A percentile compares a stretch with the other conserved stretches of the same genome.
Evolutionary conservation across 1,284 basidiomycete species (phyloP).

Genomic region (Cutaneotrichosporon spelunceum): DNA sequence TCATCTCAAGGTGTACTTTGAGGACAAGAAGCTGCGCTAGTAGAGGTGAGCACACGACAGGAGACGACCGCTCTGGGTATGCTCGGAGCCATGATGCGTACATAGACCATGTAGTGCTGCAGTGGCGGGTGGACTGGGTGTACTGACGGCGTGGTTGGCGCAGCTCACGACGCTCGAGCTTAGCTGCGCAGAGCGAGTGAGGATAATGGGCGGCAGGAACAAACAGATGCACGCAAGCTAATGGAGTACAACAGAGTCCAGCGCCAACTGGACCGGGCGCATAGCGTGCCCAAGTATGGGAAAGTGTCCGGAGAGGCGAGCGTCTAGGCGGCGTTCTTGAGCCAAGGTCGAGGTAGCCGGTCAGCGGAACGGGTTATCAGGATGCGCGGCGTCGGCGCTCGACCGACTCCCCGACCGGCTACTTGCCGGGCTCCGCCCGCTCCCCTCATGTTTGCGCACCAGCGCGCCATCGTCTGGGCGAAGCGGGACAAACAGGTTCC

Average conservation of each 20-base stretch:
- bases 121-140: not conserved
- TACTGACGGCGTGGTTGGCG: not conserved
- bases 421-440: not conserved
- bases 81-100: not conserved
- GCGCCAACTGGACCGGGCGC: not conserved
- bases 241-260: not conserved
- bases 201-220: not conserved
- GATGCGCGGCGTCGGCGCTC: not conserved
- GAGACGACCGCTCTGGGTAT: not conserved
- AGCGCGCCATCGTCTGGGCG: not conserved
- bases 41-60: not conserved
- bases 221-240: not conserved
- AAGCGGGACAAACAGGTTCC: not conserved
- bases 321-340: not conserved
- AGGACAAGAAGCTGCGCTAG: slow-evolving; percentile 77
- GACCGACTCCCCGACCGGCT: not conserved
- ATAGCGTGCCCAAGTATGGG: not conserved
- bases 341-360: too few relatives aligned
- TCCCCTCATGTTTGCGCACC: too few relatives aligned
- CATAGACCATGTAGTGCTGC: not conserved
- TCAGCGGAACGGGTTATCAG: not conserved
- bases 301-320: not conserved
- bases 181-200: too few relatives aligned
- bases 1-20: slow-evolving; percentile 85
- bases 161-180: too few relatives aligned